These are phyloP conservation scores for Capsicum pubescens DNA, from an alignment of 257 asterid genomes.

Conservation along the genomic window DNA sequence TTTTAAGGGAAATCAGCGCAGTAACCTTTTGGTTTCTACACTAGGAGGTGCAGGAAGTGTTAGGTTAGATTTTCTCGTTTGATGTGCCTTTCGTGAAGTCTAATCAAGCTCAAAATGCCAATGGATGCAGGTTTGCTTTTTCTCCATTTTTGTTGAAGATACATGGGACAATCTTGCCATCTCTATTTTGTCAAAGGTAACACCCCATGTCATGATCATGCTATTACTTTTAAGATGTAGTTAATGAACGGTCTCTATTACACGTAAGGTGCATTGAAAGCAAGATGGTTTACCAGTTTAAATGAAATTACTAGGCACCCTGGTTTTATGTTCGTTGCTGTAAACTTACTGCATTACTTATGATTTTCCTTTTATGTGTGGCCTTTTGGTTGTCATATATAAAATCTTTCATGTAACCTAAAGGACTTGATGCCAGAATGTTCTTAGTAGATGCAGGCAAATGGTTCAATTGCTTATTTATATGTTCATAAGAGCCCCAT, in stretches of 20 bases:
- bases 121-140: slow-evolving; percentile 72
- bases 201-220: slow-evolving; percentile 14
- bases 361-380: slow-evolving; percentile 16
- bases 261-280: neutral
- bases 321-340: slow-evolving; percentile 6
- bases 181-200: slow-evolving; percentile 74
- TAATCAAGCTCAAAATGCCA: slow-evolving; percentile 29
- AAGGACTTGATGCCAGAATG: neutral
- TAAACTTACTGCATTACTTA: neutral
- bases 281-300: neutral
- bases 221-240: slow-evolving; percentile 5
- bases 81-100: neutral
- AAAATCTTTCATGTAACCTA: neutral
- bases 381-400: neutral
- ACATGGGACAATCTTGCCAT: slow-evolving; percentile 71
- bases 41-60: neutral
- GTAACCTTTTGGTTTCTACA: neutral
- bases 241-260: neutral
- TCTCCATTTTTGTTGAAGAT: slow-evolving; percentile 57
- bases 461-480: slow-evolving; percentile 13
- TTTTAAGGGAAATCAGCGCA: neutral
- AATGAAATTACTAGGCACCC: neutral
- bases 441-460: slow-evolving; percentile 1
- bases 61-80: slow-evolving; percentile 1
- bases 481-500: slow-evolving; percentile 21